Evolutionary conservation across 306 rosid genomes (phyloP), one percentile per base, ranked within the genome.

Genomic region (Ochetophila trinervis): DNA sequence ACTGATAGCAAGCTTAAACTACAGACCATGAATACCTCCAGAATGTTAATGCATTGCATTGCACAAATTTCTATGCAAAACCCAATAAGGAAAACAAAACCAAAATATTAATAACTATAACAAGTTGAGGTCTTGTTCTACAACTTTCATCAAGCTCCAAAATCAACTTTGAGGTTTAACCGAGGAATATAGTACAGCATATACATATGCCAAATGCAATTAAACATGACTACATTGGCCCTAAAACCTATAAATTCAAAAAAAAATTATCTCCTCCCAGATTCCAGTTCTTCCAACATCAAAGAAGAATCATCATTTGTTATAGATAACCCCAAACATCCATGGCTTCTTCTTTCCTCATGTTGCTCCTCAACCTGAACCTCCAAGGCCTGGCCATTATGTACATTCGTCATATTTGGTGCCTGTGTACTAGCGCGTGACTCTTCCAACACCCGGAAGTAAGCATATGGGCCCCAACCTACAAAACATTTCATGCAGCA

Each of bases 391-490:
- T 61, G 82, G 7, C n/a, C 72, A 37, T 53, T 70, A 53, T 5
- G 53, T 74, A 24, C 65, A 63, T 66, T 53, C 47, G 62, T 82
- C 50, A 57, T 60, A 72, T 57, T 71, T 68, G 70, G 40, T 52
- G 36, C 62, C 40, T 72, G 79, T 48, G 77, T 57, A 53, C 51
- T 60, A 5, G 66, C 51, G 53, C 72, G 52, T 0, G 80, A 69
- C 55, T 78, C 86, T 77, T 86, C 94, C 78, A 86, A 53, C 81
- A 54, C 76, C 67, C 64, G 74, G 49, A 88, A 88, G 78, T 84
- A 88, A 24, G 97, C 94, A 69, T 91, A 88, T 19, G 97, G 96
- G 34, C 96, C 97, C 96, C 96, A 88, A 1, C 97, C 96, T 91
- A 83, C 72, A 47, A 8, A 27, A 27, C 32, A 27, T 27, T 27